phyloP scores from a whole-genome alignment of 495 filamentous ascomycete species.

The Penicillium turbatum region DNA sequence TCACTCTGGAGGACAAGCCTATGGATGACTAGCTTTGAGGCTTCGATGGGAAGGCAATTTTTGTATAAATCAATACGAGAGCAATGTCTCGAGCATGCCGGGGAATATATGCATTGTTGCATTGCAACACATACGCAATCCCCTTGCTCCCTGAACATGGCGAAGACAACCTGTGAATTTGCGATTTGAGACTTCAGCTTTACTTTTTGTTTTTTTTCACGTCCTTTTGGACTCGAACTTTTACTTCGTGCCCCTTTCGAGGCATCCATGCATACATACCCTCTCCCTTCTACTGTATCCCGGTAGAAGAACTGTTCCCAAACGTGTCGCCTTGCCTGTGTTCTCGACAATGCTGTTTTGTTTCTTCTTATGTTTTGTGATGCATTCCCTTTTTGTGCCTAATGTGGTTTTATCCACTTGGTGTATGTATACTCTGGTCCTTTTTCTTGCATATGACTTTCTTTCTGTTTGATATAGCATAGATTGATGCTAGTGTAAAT shows the following conservation, averaged over 20 bases:
- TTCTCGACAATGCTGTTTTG: background rate
- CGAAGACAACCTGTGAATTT: slow-evolving; percentile 1
- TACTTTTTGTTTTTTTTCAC: background rate
- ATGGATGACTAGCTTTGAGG: slow-evolving; percentile 64
- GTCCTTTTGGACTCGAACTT: slow-evolving; percentile 14
- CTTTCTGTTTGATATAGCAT: background rate
- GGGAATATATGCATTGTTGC: background rate
- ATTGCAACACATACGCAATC: background rate
- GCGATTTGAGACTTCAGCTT: background rate
- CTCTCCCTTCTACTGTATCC: slow-evolving; percentile 1
- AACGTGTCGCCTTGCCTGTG: background rate
- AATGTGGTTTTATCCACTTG: slow-evolving; percentile 1
- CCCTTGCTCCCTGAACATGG: background rate
- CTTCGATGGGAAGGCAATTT: background rate
- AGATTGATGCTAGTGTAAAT: background rate
- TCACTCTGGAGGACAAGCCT: slow-evolving; percentile 75
- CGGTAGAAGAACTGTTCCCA: background rate
- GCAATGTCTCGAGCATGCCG: background rate
- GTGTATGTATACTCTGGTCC: slow-evolving; percentile 12
- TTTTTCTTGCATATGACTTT: slow-evolving; percentile 9
- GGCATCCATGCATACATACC: slow-evolving; percentile 11
- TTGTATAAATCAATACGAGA: slow-evolving; percentile 12
- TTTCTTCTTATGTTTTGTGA: slow-evolving; percentile 3
- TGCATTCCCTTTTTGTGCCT: slow-evolving; percentile 6
- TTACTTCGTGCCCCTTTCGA: slow-evolving; percentile 1